Conservation (phyloP, 768 basidiomycete genomes). For the Pleurotus pulmonarius region DNA sequence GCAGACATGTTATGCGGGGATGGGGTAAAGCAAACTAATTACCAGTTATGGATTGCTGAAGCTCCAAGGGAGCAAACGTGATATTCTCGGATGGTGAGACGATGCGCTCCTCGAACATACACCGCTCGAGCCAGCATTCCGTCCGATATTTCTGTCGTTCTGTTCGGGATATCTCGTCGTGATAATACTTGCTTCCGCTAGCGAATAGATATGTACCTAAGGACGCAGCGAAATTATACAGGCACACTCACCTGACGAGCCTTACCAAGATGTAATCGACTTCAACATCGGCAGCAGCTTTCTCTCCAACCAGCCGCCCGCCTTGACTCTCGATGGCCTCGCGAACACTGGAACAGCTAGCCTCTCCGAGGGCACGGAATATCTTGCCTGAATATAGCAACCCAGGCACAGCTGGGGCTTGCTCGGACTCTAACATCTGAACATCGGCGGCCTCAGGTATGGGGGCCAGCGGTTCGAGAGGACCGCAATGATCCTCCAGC, state of each 20-base stretch:
- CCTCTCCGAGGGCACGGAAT: conserved; percentile 67
- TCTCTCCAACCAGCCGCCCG: conserved; percentile 44
- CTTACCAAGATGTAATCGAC: conserved; percentile 69
- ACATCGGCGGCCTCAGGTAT: background rate
- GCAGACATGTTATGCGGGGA: background rate
- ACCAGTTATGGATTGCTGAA: conserved; percentile 60
- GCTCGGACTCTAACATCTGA: background rate
- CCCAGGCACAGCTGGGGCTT: conserved; percentile 11
- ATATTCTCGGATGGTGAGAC: conserved; percentile 65
- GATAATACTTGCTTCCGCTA: conserved; percentile 71
- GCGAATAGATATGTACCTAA: background rate
- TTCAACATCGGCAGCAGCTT: conserved; percentile 36
- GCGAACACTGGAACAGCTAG: conserved; percentile 52
- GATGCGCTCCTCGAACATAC: conserved; percentile 72
- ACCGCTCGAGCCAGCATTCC: conserved; percentile 92
- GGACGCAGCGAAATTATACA: background rate
- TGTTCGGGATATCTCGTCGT: conserved; percentile 45
- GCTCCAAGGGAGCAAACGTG: conserved; percentile 63
- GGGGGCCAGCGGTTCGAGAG: background rate
- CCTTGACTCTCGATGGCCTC: conserved; percentile 58
- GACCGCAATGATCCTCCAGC: background rate
- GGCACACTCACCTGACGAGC: conserved; percentile 57
- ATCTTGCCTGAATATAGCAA: conserved; percentile 51
- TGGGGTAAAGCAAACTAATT: conserved; percentile 7
- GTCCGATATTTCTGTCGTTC: conserved; percentile 66